These are phyloP conservation scores for Fusarium hainanense DNA, from an alignment of 2,329 filamentous ascomycete genomes.

Conservation along the genomic window DNA sequence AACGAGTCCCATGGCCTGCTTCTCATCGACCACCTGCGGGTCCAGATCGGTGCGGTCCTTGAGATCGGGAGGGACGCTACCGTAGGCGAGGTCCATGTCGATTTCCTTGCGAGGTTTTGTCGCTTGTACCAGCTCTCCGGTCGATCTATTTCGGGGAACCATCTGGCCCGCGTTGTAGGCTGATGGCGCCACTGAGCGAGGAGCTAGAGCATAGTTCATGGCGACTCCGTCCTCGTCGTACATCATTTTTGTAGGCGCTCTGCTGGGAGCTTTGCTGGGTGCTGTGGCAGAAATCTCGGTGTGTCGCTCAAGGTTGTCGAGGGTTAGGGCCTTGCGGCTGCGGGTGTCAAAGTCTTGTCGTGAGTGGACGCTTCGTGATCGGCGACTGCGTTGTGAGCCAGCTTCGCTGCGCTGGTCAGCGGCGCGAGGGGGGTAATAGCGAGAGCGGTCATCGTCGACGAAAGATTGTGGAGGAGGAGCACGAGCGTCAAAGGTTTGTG, in stretches of 20 bases:
- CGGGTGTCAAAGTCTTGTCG: conserved; percentile 47
- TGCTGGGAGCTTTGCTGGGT: conserved; percentile 60
- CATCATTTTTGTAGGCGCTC: conserved; percentile 54
- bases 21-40: conserved; percentile 64
- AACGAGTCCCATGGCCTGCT: conserved; percentile 69
- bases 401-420: conserved; percentile 51
- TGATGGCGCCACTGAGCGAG: conserved; percentile 44
- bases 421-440: conserved; percentile 52
- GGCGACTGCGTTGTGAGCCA: conserved; percentile 58
- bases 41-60: conserved; percentile 60
- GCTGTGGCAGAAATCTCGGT: conserved; percentile 63
- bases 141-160: conserved; percentile 54
- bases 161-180: conserved; percentile 44
- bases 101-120: conserved; percentile 63
- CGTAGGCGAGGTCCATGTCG: conserved; percentile 94
- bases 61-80: conserved; percentile 79
- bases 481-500: conserved; percentile 64
- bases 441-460: conserved; percentile 48
- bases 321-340: conserved; percentile 59
- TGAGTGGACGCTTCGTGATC: conserved; percentile 51
- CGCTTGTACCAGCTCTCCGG: conserved; percentile 50
- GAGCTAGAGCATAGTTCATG: conserved; percentile 53
- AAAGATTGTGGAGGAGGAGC: conserved; percentile 31
- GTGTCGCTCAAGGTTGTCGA: conserved; percentile 63
- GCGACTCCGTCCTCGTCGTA: conserved; percentile 54